These are phyloP conservation scores for Ogataea saltuana DNA, from an alignment of 805 yeast genomes.

Conservation along the genomic window DNA sequence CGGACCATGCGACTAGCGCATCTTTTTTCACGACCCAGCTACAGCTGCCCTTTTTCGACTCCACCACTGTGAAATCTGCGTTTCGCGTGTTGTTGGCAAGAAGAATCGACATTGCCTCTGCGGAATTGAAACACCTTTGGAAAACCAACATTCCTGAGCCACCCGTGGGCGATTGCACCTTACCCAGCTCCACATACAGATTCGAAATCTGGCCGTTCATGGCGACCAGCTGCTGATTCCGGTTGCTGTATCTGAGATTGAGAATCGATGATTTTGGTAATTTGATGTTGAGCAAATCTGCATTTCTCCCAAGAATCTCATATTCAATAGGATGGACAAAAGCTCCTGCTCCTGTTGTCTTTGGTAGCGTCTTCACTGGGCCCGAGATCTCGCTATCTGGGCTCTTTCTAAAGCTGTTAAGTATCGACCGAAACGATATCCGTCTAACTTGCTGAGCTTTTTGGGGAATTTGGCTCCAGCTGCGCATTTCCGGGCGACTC, in stretches of 20 bases:
- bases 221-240: constrained; percentile 43
- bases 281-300: constrained; percentile 42
- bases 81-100: constrained; percentile 38
- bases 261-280: constrained; percentile 44
- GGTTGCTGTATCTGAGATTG: constrained; percentile 37
- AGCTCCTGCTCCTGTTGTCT: constrained; percentile 47
- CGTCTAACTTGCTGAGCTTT: constrained; percentile 11
- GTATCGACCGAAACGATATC: constrained; percentile 22
- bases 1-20: constrained; percentile 49
- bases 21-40: constrained; percentile 42
- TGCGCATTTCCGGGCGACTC: too few relatives aligned
- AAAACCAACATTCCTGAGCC: constrained; percentile 26
- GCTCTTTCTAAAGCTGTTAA: constrained; percentile 14
- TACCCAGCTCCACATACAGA: constrained; percentile 33
- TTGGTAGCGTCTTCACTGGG: constrained; percentile 33
- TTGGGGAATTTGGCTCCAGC: constrained; percentile 2
- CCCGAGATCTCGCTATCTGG: constrained; percentile 13
- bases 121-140: constrained; percentile 37
- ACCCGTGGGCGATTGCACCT: constrained; percentile 14
- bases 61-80: constrained; percentile 38
- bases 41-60: constrained; percentile 24
- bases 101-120: constrained; percentile 35
- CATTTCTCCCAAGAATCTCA: constrained; percentile 42
- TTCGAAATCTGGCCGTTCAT: constrained; percentile 43
- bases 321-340: constrained; percentile 45